phyloP scores from a whole-genome alignment of 2,329 filamentous ascomycete species.

The Fusarium sp. region DNA sequence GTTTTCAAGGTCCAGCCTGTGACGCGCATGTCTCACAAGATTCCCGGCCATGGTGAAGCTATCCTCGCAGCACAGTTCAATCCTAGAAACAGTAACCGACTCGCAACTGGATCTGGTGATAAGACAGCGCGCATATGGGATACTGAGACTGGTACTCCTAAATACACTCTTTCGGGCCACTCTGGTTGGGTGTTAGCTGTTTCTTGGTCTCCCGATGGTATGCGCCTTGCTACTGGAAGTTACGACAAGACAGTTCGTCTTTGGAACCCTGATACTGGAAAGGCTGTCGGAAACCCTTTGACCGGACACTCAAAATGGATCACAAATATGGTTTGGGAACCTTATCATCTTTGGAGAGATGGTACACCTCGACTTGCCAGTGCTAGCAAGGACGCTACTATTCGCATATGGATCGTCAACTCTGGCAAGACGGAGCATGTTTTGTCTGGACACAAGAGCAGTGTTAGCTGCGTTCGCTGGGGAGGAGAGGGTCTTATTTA shows the following conservation, averaged over 20 bases:
- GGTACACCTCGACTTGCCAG: conserved; percentile 85
- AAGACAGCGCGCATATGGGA: conserved; percentile 94
- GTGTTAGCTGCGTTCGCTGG: conserved; percentile 92
- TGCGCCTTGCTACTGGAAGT: conserved; percentile 84
- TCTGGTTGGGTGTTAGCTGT: conserved; percentile 89
- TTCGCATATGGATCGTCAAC: conserved; percentile 87
- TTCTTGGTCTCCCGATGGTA: conserved; percentile 86
- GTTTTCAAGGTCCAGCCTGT: conserved; percentile 94
- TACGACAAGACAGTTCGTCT: conserved; percentile 93
- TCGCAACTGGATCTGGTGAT: conserved; percentile 92
- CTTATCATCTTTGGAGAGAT: conserved; percentile 82
- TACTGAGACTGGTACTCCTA: conserved; percentile 89
- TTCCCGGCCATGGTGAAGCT: conserved; percentile 90
- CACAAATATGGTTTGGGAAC: conserved; percentile 90
- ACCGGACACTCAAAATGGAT: conserved; percentile 93
- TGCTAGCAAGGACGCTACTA: conserved; percentile 88
- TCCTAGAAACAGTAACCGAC: conserved; percentile 76
- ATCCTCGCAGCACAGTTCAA: conserved; percentile 90
- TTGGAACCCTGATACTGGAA: conserved; percentile 87
- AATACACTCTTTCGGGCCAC: conserved; percentile 87
- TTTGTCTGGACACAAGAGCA: conserved; percentile 87
- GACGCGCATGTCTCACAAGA: conserved; percentile 86
- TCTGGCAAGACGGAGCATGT: conserved; percentile 83
- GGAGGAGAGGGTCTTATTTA: conserved; percentile 89
- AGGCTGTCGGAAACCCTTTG: conserved; percentile 73